Evolutionary conservation across 2,329 filamentous ascomycete genomes (phyloP).

Genomic region (Diplodia scrobiculata): DNA sequence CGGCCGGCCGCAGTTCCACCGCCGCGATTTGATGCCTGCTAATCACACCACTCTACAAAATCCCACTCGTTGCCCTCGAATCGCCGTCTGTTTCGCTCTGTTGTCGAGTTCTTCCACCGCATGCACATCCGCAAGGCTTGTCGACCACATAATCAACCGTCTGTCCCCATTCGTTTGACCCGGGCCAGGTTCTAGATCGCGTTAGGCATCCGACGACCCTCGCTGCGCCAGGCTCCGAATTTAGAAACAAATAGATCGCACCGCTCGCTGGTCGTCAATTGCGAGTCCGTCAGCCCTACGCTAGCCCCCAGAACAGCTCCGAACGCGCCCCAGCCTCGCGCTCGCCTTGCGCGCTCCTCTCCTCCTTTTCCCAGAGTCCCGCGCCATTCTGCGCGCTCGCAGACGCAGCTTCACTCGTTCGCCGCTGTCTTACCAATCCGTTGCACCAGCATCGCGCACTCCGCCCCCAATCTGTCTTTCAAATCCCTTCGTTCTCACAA

Average conservation of each 20-base stretch:
- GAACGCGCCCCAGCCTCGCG: conserved; percentile 2
- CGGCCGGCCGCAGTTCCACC: conserved; percentile 1
- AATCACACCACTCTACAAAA: conserved; percentile 17
- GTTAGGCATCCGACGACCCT: conserved; percentile 8
- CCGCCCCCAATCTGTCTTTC: not conserved
- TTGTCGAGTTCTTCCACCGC: not conserved
- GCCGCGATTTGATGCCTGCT: not conserved
- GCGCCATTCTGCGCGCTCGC: not conserved
- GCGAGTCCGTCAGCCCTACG: conserved; percentile 16
- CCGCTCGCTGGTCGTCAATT: not conserved
- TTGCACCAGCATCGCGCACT: not conserved
- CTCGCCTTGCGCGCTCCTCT: not conserved
- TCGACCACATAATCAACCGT: not conserved
- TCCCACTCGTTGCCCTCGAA: not conserved
- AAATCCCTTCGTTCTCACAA: not conserved
- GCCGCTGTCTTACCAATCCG: conserved; percentile 14
- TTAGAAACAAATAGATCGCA: conserved; percentile 18
- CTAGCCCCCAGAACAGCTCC: conserved; percentile 14
- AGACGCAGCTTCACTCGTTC: conserved; percentile 17
- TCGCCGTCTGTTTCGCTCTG: not conserved
- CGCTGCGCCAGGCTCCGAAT: not conserved
- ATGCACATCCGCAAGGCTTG: not conserved
- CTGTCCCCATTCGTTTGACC: too few species aligned
- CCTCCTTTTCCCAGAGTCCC: conserved; percentile 13
- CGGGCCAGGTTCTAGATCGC: conserved; percentile 11